Evolutionary conservation across 768 basidiomycete species (phyloP).

Genomic region (Suillus subalutaceus): DNA sequence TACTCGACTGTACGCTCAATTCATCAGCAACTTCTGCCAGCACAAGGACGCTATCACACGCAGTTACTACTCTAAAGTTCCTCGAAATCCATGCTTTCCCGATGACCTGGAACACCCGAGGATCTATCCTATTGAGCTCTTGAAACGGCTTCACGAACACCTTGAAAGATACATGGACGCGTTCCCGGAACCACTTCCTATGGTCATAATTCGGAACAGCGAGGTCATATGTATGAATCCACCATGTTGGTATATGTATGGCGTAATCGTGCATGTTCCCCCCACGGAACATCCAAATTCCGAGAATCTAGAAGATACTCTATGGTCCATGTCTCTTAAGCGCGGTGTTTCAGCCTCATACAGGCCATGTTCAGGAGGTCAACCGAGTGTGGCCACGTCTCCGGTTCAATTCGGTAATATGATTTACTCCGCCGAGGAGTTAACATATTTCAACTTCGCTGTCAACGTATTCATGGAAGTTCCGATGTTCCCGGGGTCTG

Average conservation of each 20-base stretch:
- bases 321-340: conserved; percentile 18
- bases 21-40: neutral
- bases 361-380: conserved; percentile 5
- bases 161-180: conserved; percentile 17
- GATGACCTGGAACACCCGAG: neutral
- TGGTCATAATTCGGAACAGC: conserved; percentile 19
- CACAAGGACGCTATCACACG: neutral
- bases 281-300: conserved; percentile 5
- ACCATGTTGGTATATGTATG: neutral
- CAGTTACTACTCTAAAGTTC: neutral
- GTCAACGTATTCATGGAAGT: conserved; percentile 29
- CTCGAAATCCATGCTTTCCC: neutral
- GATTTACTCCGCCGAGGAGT: conserved; percentile 16
- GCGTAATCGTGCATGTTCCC: conserved; percentile 6
- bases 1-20: neutral
- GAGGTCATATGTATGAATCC: conserved; percentile 20
- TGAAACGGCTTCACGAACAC: conserved; percentile 17
- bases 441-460: conserved; percentile 21
- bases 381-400: neutral
- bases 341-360: conserved; percentile 19
- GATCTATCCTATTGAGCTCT: conserved; percentile 15
- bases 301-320: conserved; percentile 11
- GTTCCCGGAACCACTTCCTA: conserved; percentile 24
- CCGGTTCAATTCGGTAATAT: neutral
- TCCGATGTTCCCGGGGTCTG: neutral